These are phyloP conservation scores for Fusarium dimerum DNA, from an alignment of 2,329 filamentous ascomycete species.

Conservation along the genomic window DNA sequence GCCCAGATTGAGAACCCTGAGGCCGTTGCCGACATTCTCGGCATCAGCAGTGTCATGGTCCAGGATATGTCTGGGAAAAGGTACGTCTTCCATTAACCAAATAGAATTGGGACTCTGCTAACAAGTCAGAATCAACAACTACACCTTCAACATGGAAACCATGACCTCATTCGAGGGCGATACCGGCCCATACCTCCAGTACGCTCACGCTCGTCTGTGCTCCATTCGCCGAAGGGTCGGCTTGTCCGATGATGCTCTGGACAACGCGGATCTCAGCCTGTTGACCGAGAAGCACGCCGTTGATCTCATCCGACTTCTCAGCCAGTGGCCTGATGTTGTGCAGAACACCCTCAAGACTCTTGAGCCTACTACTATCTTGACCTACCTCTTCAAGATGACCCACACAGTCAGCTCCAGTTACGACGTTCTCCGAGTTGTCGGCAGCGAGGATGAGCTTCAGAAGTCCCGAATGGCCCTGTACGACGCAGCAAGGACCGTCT, in stretches of 20 bases:
- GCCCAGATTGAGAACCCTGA: conserved; percentile 82
- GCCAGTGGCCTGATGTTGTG: conserved; percentile 83
- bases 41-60: conserved; percentile 95
- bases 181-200: conserved; percentile 83
- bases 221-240: conserved; percentile 61
- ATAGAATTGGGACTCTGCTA: neutral
- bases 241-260: conserved; percentile 58
- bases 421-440: conserved; percentile 80
- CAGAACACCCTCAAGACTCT: conserved; percentile 82
- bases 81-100: conserved; percentile 42
- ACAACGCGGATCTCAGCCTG: conserved; percentile 64
- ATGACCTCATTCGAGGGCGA: conserved; percentile 87
- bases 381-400: conserved; percentile 83
- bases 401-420: conserved; percentile 80
- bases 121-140: conserved; percentile 58
- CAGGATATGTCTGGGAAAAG: conserved; percentile 97
- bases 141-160: conserved; percentile 74
- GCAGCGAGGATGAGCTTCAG: conserved; percentile 72
- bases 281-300: conserved; percentile 72
- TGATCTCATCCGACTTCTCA: conserved; percentile 73
- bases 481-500: conserved; percentile 70
- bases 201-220: conserved; percentile 73
- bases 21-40: conserved; percentile 80
- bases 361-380: conserved; percentile 62
- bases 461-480: conserved; percentile 72